Evolutionary conservation across 2,329 filamentous ascomycete genomes (phyloP), one percentile per base, ranked within the genome.

Genomic region (Pyrenophora tritici-repentis): DNA sequence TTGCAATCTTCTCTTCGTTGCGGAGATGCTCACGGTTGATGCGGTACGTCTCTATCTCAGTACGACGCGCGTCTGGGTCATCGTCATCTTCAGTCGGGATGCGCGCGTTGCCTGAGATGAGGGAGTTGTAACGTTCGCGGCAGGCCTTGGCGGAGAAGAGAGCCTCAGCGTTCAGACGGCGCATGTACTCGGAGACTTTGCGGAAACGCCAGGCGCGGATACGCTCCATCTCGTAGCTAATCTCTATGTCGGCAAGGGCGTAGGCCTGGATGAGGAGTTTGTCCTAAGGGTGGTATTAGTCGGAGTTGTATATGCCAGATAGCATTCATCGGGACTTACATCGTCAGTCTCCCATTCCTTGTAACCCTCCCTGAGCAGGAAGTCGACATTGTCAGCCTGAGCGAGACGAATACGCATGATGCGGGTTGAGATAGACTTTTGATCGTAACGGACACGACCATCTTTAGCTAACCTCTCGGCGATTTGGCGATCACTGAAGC

Each of bases 341-440:
- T 83, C 80, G 14, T 74, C 74, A 10, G 73, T 67, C 42, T 78
- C 73, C 80, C 80, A 83, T 58, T 79, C 78, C 42, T 72, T 78
- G 53, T 78, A 65, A 33, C 79, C 75, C 42, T 78, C 74, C 38
- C 78, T 72, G 0, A 83, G 68, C 18, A 74, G 66, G 37, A 74
- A 71, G 50, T 81, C 78, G n/a, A 77, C 70, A 17, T 71, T 70
- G 32, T 73, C 65, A 29, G 75, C 73, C 37, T 79, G 67, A 1
- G 72, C 73, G 32, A 73, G 68, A 46, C 75, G 75, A 42, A 81
- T 72, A 17, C 79, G 77, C 35, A 67, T 61, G 64, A 76, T 79
- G 33, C 79, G 78, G 29, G 76, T 78, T 16, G 74, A 73, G 44
- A 82, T 76, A 2, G 78, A 77, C 68, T 80, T 79, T 18, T 66